Evolutionary conservation across 2,329 filamentous ascomycete species (phyloP).

Genomic region (Fusarium sp.): DNA sequence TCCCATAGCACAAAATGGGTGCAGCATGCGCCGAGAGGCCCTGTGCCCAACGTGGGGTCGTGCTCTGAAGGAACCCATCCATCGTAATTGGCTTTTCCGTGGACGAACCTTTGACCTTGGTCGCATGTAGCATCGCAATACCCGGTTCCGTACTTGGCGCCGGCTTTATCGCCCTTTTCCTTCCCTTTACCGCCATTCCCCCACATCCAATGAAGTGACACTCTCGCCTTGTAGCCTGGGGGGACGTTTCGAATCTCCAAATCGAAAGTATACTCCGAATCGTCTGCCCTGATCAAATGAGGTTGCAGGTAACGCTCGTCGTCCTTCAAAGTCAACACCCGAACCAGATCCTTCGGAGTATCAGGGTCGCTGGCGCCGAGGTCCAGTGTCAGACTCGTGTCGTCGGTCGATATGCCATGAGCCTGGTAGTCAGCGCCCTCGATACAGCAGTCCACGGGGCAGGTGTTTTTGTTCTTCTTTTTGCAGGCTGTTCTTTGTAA

Average conservation of each 20-base stretch:
- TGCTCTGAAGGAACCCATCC: constrained; percentile 62
- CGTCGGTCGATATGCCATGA: constrained; percentile 65
- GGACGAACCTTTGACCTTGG: constrained; percentile 66
- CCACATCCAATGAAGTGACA: constrained; percentile 74
- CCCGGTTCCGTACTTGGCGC: constrained; percentile 70
- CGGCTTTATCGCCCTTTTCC: constrained; percentile 62
- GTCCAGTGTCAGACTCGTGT: constrained; percentile 62
- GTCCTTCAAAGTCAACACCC: constrained; percentile 72
- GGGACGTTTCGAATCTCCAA: constrained; percentile 75
- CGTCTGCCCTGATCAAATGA: constrained; percentile 61
- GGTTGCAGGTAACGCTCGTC: constrained; percentile 70
- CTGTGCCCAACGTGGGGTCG: constrained; percentile 65
- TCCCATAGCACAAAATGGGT: constrained; percentile 72
- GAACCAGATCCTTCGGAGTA: constrained; percentile 61
- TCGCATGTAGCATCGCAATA: constrained; percentile 64
- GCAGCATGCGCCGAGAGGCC: constrained; percentile 66
- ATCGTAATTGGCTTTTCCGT: constrained; percentile 64
- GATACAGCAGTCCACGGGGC: constrained; percentile 55
- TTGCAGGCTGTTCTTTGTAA: background rate
- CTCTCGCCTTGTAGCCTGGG: constrained; percentile 77
- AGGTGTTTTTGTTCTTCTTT: background rate
- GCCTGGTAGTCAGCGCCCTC: constrained; percentile 64
- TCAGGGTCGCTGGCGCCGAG: constrained; percentile 65
- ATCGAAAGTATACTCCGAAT: constrained; percentile 76
- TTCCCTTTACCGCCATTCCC: constrained; percentile 64